A percentile compares a stretch with the other conserved stretches of the same genome.
Conservation (phyloP, 2,329 filamentous ascomycete genomes). For the Microdochium trichocladiopsis region DNA sequence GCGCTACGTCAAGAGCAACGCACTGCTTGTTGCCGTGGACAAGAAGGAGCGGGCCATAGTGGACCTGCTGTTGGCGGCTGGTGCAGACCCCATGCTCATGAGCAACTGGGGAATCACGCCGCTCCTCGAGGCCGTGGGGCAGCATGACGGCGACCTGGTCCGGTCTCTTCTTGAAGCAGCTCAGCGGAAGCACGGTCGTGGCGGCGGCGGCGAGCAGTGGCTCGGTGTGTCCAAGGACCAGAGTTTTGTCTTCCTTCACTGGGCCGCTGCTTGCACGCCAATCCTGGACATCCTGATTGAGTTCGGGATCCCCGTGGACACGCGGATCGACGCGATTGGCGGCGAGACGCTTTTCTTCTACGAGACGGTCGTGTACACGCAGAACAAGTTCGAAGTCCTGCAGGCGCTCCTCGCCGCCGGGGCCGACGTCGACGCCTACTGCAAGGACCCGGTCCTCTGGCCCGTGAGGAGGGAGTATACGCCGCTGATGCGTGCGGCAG, state of each 20-base stretch:
- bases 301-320: background rate
- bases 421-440: background rate
- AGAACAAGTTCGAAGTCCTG: background rate
- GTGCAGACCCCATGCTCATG: background rate
- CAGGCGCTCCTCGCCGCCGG: background rate
- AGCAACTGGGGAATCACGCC: background rate
- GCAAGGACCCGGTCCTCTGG: background rate
- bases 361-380: background rate
- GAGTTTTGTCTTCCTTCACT: background rate
- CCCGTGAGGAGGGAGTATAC: background rate
- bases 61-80: background rate
- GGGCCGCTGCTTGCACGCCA: background rate
- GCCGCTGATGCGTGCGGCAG: background rate
- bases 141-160: background rate
- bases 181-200: background rate
- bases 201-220: background rate
- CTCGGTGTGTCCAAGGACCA: background rate
- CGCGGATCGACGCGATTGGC: too few relatives aligned
- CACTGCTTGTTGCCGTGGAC: background rate
- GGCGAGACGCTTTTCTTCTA: background rate
- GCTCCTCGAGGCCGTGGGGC: background rate
- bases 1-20: background rate
- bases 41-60: background rate
- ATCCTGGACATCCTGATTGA: background rate
- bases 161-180: background rate